phyloP scores from a whole-genome alignment of 2,329 filamentous ascomycete species.

The Fusarium sp. region DNA sequence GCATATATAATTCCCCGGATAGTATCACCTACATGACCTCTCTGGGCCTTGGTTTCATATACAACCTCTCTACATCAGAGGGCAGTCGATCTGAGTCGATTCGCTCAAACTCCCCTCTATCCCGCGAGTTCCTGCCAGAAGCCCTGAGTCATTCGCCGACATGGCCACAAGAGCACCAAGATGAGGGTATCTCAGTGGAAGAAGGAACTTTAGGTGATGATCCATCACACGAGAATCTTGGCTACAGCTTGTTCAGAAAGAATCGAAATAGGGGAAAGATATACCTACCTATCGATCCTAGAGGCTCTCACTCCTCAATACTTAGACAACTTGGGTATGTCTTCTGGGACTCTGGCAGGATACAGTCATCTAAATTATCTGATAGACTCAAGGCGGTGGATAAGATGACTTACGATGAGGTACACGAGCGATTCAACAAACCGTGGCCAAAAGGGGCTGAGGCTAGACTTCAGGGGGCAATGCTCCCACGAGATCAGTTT shows the following conservation, averaged over 20 bases:
- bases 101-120: neutral
- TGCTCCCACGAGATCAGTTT: neutral
- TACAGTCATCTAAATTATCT: neutral
- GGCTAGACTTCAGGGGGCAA: neutral
- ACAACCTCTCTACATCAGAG: neutral
- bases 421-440: neutral
- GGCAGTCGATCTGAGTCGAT: neutral
- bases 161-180: neutral
- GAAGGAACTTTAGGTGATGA: neutral
- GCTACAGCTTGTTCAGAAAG: neutral
- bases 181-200: neutral
- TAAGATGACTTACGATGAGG: neutral
- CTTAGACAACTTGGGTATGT: neutral
- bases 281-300: neutral
- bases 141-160: neutral
- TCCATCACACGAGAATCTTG: neutral
- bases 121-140: neutral
- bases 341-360: neutral
- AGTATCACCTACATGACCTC: neutral
- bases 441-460: neutral
- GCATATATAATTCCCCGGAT: rapidly evolving
- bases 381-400: neutral
- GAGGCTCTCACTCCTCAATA: neutral
- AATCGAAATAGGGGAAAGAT: neutral
- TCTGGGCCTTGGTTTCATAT: neutral